A percentile compares a stretch with the other conserved stretches of the same genome.
phyloP scores from a whole-genome alignment of 768 basidiomycete species.

The Tricholomella constricta region DNA sequence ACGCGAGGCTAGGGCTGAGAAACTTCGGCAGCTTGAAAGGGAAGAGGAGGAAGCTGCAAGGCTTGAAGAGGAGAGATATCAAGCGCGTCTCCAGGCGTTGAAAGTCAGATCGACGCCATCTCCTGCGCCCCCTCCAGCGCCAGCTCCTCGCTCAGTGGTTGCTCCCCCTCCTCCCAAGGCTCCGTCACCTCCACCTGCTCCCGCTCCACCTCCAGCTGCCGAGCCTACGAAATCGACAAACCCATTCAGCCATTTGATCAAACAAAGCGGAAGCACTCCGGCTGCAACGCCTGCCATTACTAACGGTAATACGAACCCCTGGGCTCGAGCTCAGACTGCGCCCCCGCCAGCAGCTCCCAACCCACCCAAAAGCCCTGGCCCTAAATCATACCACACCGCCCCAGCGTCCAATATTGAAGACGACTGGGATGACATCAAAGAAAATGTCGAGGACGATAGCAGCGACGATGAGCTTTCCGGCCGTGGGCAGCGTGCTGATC shows the following conservation, averaged over 20 bases:
- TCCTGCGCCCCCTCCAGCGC: slow-evolving; percentile 25
- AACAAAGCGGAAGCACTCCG: slow-evolving; percentile 42
- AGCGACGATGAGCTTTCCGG: slow-evolving; percentile 80
- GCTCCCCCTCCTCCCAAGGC: slow-evolving; percentile 32
- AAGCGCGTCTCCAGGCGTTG: slow-evolving; percentile 39
- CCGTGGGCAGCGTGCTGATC: slow-evolving; percentile 62
- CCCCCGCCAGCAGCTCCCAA: slow-evolving; percentile 37
- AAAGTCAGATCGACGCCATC: slow-evolving; percentile 37
- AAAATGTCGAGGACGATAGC: slow-evolving; percentile 68
- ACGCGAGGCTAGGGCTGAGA: slow-evolving; percentile 68
- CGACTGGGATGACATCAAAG: slow-evolving; percentile 85
- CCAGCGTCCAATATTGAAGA: slow-evolving; percentile 57
- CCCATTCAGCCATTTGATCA: slow-evolving; percentile 75
- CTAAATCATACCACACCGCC: slow-evolving; percentile 63
- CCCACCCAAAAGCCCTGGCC: slow-evolving; percentile 53
- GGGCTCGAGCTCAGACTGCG: slow-evolving; percentile 40
- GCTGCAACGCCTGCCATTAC: slow-evolving; percentile 33
- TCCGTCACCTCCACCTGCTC: slow-evolving; percentile 29
- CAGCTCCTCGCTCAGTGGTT: slow-evolving; percentile 34
- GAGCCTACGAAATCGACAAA: slow-evolving; percentile 64
- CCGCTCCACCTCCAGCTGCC: slow-evolving; percentile 28
- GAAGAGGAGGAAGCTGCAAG: slow-evolving; percentile 51
- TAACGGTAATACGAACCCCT: slow-evolving; percentile 71
- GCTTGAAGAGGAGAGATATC: slow-evolving; percentile 39
- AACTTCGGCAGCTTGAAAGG: slow-evolving; percentile 67